phyloP scores from a whole-genome alignment of 2,329 filamentous ascomycete species.

The Tolypocladium tundrense region DNA sequence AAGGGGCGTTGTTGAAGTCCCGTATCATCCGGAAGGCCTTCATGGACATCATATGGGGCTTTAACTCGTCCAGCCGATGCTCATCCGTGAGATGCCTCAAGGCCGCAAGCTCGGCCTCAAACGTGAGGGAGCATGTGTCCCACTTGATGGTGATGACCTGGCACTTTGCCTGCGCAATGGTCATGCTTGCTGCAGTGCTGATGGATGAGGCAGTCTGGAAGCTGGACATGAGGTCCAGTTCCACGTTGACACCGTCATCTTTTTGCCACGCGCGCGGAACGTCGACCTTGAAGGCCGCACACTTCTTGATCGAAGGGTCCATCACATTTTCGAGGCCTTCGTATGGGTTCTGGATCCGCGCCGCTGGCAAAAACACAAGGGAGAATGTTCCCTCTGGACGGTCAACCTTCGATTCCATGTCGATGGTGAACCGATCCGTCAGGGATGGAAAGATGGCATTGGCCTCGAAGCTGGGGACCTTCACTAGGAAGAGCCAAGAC shows the following conservation, averaged over 20 bases:
- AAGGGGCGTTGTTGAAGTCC: constrained; percentile 13
- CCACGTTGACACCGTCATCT: constrained; percentile 10
- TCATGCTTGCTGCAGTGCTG: constrained; percentile 8
- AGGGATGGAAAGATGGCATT: constrained; percentile 14
- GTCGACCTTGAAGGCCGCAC: constrained; percentile 23
- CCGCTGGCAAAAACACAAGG: constrained; percentile 13
- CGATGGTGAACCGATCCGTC: constrained; percentile 17
- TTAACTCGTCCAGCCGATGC: constrained; percentile 8
- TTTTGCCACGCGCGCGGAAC: constrained; percentile 19
- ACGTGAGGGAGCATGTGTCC: constrained; percentile 16
- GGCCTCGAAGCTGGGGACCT: constrained; percentile 8
- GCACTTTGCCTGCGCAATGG: constrained; percentile 5
- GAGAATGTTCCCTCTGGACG: constrained; percentile 11
- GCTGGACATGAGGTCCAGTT: constrained; percentile 49
- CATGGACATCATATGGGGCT: constrained; percentile 10
- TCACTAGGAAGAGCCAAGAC: constrained; percentile 22
- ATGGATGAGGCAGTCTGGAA: constrained; percentile 46
- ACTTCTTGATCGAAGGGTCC: constrained; percentile 7
- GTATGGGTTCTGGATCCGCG: constrained; percentile 20
- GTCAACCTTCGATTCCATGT: constrained; percentile 13
- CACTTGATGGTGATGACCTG: constrained; percentile 17
- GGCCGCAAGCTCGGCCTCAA: constrained; percentile 22
- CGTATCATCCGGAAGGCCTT: constrained; percentile 22
- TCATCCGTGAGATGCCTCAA: constrained; percentile 13
- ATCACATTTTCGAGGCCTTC: constrained; percentile 8